Base-by-base conservation (phyloP, 2,329 filamentous ascomycete genomes). In the Aspergillus hortae region DNA sequence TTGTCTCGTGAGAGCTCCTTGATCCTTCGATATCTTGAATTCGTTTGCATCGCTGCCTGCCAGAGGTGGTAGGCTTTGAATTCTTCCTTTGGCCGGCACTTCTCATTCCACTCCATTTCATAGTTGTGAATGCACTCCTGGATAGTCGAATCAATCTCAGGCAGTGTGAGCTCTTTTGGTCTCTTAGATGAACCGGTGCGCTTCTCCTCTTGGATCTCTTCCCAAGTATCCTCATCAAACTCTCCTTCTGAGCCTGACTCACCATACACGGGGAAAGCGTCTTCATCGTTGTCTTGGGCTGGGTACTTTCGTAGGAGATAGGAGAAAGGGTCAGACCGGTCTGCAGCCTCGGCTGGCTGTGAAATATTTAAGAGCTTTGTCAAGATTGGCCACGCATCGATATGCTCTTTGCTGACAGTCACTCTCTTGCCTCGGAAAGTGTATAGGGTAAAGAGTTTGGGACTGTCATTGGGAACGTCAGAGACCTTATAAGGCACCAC, bases 11-110 rank as follows among this genome's bases (percentile, higher is more conserved):
- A 70, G n/a, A 80, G 74, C 6, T 62, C 58, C 1, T 72, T 65
- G 15, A 86, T 77, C 23, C 79, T 71, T 1, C 56, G 51, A 11
- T 70, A 67, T 30, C 72, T 71, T 58, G 65, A 68, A 61, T 56
- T 67, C 32, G 56, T 71, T 70, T 40, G 68, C 46, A 77, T 81
- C 27, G 82, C 82, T 36, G 76, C 69, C 21, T 67, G 64, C 90
- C 89, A 95, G 2, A 87, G 58, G 3, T 64, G 68, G 62, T 82
- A 79, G 0, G 87, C 87, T 52, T 78, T 84, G 4, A 66, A 67
- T 51, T 83, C 72, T 12, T 82, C 72, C 48, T 75, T 80, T 0
- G 83, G 80, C 6, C 82, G 74, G 56, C 84, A 84, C 1, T 71
- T 74, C n/a, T 74, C 66, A n/a, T 70, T 68, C 88, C 88, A 92